These are phyloP conservation scores for Penicillium sp. DNA, from an alignment of 2,329 filamentous ascomycete species.

Conservation along the genomic window DNA sequence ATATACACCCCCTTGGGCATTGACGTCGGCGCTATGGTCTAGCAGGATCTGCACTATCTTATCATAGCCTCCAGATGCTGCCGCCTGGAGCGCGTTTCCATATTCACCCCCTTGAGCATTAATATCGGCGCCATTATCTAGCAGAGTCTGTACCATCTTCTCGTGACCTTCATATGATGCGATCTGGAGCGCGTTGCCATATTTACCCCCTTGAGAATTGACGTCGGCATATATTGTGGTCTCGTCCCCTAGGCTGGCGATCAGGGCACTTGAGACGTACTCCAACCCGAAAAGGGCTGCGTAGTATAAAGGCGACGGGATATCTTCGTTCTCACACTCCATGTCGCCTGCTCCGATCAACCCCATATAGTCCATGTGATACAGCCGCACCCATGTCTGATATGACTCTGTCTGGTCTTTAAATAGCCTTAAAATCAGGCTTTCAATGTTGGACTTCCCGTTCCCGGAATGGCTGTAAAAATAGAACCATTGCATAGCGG, in stretches of 20 bases:
- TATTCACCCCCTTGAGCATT: too few species aligned
- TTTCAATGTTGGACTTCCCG: neutral
- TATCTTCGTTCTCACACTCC: too few species aligned
- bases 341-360: too few species aligned
- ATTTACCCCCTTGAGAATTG: too few species aligned
- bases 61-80: neutral
- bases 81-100: neutral
- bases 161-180: too few species aligned
- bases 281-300: constrained; percentile 5
- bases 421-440: constrained; percentile 2
- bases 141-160: too few species aligned
- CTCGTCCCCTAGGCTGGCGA: neutral
- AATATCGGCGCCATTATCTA: too few species aligned
- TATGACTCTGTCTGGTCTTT: constrained; percentile 1
- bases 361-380: neutral
- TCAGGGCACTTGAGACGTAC: neutral
- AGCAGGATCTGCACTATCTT: neutral
- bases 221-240: neutral
- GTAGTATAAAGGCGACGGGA: constrained; percentile 7
- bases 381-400: neutral
- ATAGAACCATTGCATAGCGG: neutral
- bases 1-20: too few species aligned
- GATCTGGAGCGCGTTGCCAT: too few species aligned
- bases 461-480: neutral
- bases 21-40: too few species aligned